phyloP scores from a whole-genome alignment of 495 filamentous ascomycete species.

The Penicillium verhagenii region DNA sequence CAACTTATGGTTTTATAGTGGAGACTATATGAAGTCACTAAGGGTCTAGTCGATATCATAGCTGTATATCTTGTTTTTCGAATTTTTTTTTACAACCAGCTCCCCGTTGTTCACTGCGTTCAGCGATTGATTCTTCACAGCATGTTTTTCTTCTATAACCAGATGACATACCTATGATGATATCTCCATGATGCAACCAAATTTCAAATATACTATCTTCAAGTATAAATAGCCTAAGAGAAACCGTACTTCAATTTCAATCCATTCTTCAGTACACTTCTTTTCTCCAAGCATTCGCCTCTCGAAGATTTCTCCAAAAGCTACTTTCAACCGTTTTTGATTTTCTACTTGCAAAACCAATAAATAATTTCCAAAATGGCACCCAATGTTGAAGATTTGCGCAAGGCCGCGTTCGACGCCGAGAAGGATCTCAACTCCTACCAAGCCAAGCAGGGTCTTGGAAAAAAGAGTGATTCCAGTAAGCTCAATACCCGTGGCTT shows the following conservation, averaged over 20 bases:
- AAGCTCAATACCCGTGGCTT: too few species aligned
- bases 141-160: not conserved
- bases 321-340: not conserved
- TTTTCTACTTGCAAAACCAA: not conserved
- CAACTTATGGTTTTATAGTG: conserved; percentile 9
- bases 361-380: conserved; percentile 23
- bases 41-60: not conserved
- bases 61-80: not conserved
- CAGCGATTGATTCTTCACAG: not conserved
- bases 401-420: conserved; percentile 39
- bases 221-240: not conserved
- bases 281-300: not conserved
- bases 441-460: conserved; percentile 48
- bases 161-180: conserved; percentile 46
- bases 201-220: not conserved
- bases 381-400: conserved; percentile 37
- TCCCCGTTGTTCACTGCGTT: not conserved
- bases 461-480: conserved; percentile 48
- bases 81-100: not conserved
- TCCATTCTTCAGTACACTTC: too few species aligned
- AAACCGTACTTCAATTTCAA: too few species aligned
- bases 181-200: conserved; percentile 37
- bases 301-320: not conserved
- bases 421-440: conserved; percentile 56
- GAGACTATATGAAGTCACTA: conserved; percentile 26